These are phyloP conservation scores for Eucalyptus urophylla DNA, from an alignment of 345 rosid species.

Conservation along the genomic window DNA sequence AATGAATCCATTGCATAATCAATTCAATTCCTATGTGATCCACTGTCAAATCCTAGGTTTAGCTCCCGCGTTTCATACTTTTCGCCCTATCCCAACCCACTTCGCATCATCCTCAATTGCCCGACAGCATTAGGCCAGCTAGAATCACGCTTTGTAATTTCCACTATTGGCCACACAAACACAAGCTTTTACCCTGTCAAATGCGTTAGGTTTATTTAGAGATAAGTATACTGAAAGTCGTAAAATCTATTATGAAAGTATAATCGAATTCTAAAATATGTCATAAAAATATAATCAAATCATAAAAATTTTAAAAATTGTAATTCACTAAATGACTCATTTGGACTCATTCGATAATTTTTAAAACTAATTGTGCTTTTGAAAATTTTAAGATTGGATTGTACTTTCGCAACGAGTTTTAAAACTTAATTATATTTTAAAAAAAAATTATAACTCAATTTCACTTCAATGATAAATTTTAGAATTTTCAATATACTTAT, in stretches of 20 bases:
- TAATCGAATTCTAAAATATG: too few species aligned
- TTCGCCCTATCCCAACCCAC: neutral
- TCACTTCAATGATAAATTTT: neutral
- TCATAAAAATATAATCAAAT: neutral
- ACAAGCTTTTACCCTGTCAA: neutral
- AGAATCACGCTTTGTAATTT: neutral
- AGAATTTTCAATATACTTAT: too few species aligned
- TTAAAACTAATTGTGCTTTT: too few species aligned
- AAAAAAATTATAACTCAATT: neutral
- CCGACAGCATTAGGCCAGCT: neutral
- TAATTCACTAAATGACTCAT: too few species aligned
- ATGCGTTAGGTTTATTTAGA: neutral
- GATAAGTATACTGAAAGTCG: accelerated
- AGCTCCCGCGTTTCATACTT: neutral
- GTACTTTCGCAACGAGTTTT: accelerated
- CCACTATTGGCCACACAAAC: neutral
- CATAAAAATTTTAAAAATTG: accelerated
- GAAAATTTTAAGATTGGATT: too few species aligned
- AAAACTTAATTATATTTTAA: too few species aligned
- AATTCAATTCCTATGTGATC: neutral
- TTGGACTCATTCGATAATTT: too few species aligned
- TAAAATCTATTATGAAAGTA: accelerated
- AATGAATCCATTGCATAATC: neutral
- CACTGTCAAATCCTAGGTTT: neutral
- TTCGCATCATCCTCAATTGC: neutral